Evolutionary conservation across 1,284 basidiomycete species (phyloP).

Genomic region (Ganoderma meredithae): DNA sequence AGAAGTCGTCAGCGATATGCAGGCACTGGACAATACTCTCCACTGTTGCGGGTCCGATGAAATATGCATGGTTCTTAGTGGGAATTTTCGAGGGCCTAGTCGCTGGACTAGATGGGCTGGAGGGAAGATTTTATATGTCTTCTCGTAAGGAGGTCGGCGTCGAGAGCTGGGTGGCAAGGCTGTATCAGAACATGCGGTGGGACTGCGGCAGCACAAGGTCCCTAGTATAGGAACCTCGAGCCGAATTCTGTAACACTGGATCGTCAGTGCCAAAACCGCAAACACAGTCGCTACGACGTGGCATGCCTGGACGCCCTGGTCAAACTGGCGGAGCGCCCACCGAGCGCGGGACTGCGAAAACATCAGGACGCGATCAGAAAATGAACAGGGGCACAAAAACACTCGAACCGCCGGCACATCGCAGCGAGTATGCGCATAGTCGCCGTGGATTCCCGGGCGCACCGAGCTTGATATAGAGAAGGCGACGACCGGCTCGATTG

Average conservation of each 20-base stretch:
- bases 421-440: background rate
- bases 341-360: background rate
- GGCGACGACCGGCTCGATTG: constrained; percentile 1
- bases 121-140: background rate
- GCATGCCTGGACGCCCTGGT: background rate
- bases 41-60: background rate
- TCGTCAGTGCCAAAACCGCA: constrained; percentile 3
- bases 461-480: background rate
- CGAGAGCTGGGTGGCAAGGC: background rate
- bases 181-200: background rate
- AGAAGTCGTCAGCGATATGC: background rate
- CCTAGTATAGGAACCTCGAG: background rate
- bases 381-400: background rate
- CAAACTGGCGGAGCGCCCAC: background rate
- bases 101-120: background rate
- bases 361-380: background rate
- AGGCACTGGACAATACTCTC: background rate
- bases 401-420: background rate
- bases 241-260: background rate
- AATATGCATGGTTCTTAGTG: background rate
- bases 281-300: background rate
- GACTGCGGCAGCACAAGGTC: background rate
- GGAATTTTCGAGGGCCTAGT: constrained; percentile 1
- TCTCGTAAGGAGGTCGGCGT: background rate
- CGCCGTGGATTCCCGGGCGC: background rate